Conservation (phyloP, 2,329 filamentous ascomycete species). For the Cytospora mali region DNA sequence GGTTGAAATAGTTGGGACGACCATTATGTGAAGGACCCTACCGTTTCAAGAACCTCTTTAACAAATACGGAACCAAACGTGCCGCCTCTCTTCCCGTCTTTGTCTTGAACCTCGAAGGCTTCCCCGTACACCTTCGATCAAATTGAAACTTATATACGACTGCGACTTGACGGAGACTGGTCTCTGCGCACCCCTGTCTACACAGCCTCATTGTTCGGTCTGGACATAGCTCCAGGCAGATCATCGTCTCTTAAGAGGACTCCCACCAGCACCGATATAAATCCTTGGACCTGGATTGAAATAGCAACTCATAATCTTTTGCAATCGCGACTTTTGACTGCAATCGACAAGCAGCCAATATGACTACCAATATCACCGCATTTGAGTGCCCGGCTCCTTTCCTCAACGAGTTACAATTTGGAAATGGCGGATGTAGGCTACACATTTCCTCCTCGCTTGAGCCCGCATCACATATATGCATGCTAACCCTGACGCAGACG, state of each 20-base stretch:
- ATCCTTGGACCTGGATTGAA: not conserved
- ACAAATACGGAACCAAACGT: not conserved
- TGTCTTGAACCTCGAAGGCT: not conserved
- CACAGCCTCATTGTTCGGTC: not conserved
- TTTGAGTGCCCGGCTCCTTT: conserved; percentile 27
- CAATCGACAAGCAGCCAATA: conserved; percentile 4
- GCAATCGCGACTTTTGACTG: not conserved
- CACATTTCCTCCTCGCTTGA: conserved; percentile 7
- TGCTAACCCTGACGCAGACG: conserved; percentile 49
- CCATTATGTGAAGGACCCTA: conserved; percentile 13
- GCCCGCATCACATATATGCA: conserved; percentile 7
- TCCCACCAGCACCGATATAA: not conserved
- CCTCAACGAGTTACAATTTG: conserved; percentile 25
- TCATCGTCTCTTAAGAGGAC: not conserved
- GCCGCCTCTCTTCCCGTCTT: conserved; percentile 1
- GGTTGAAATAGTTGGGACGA: not conserved
- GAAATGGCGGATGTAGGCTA: conserved; percentile 28
- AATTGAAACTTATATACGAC: not conserved
- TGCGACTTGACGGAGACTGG: not conserved
- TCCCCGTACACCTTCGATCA: not conserved
- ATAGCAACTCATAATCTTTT: not conserved
- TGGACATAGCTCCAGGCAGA: conserved; percentile 3
- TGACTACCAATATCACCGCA: conserved; percentile 17
- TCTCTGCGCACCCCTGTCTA: not conserved
- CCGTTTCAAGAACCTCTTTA: not conserved